Evolutionary conservation across 2,329 filamentous ascomycete genomes (phyloP).

Genomic region (Pseudopithomyces maydicus): DNA sequence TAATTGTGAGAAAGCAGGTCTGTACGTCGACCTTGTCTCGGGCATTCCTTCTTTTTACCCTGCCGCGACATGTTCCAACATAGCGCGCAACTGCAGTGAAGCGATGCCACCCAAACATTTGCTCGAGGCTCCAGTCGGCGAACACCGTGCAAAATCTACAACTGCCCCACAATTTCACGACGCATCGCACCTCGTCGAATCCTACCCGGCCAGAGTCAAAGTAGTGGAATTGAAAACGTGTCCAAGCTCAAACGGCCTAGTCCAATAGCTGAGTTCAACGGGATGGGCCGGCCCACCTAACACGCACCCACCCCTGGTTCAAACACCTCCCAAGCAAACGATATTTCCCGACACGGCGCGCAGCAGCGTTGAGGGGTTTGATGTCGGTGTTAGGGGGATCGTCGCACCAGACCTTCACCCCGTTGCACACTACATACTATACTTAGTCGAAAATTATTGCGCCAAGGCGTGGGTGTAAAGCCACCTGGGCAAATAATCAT

Average conservation of each 20-base stretch:
- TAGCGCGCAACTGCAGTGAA: too few relatives aligned
- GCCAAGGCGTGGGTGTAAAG: too few relatives aligned
- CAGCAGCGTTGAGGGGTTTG: not conserved
- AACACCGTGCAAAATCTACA: too few relatives aligned
- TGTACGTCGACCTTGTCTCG: too few relatives aligned
- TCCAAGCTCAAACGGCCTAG: not conserved
- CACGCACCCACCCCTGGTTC: not conserved
- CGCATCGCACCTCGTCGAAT: not conserved
- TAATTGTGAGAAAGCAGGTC: too few relatives aligned
- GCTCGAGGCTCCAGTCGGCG: too few relatives aligned
- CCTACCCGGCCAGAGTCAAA: not conserved
- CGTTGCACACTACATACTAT: too few relatives aligned
- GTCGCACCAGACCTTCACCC: not conserved
- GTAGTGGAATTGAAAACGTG: not conserved
- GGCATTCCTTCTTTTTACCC: not conserved
- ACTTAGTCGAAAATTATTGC: too few relatives aligned
- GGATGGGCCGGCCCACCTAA: not conserved
- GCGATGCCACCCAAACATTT: too few relatives aligned
- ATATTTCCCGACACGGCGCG: not conserved
- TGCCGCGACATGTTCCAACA: too few relatives aligned
- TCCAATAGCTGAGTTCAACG: not conserved
- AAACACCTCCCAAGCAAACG: constrained; percentile 1
- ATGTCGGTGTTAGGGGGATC: constrained; percentile 5
- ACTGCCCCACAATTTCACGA: not conserved
- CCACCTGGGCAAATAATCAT: too few relatives aligned